Evolutionary conservation across 306 rosid species (phyloP), one percentile per base, ranked within the genome.

Genomic region (Argentina anserina): DNA sequence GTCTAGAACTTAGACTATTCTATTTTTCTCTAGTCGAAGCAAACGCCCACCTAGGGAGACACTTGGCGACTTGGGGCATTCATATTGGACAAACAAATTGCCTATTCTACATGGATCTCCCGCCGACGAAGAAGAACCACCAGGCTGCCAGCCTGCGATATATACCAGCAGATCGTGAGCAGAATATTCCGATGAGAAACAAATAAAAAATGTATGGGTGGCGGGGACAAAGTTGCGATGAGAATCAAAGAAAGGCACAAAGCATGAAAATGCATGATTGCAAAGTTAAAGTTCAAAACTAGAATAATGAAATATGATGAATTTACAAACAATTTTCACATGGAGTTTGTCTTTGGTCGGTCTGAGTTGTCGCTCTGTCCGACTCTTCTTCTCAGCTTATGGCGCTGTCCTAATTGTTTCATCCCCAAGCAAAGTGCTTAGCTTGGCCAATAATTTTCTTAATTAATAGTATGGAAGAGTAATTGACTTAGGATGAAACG

Each of bases 321-420:
- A 45, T 60, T 76, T 36, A 36, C 14, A 14, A 36, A 40, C 41
- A 10, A 8, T 28, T 3, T 13, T 77, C 49, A 41, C 81, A 52
- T 70, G 76, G 41, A 41, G 42, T 60, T 63, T 70, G 72, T 71
- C 59, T 64, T 70, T 50, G 71, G 61, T 70, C 42, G n/a, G 72
- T 77, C 15, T 13, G 49, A 63, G 4, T 18, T 70, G 76, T 50
- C 29, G 12, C 14, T 7, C 64, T 67, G 64, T 69, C 15, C 26
- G 46, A 20, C 25, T 20, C 26, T 50, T 50, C 56, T 50, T 29
- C 53, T 15, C 2, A 52, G 28, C 21, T 58, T 3, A 76, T 29
- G 26, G 43, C 33, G 61, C 33, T 56, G 62, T 17, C 25, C 5
- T 33, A 3, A 33, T 56, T 15, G 14, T 56, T 56, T 56, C 15